phyloP scores from a whole-genome alignment of 2,329 filamentous ascomycete species.

The Pleoardoris graminearum region DNA sequence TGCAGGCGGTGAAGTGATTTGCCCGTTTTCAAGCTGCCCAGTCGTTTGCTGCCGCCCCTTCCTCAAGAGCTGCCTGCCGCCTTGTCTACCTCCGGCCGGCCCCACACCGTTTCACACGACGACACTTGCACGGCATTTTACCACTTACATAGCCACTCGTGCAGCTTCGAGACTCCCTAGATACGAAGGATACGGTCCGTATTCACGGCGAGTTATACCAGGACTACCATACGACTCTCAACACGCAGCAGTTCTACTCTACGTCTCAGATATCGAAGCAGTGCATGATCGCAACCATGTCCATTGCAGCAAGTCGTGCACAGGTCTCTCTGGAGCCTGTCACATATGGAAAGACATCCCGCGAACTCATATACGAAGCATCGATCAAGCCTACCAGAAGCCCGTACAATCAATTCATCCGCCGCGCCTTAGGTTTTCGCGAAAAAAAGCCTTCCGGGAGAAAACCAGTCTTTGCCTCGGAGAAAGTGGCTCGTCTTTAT shows the following conservation, averaged over 20 bases:
- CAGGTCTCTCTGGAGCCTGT: background rate
- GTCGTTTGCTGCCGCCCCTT: background rate
- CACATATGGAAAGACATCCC: background rate
- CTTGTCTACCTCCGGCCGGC: background rate
- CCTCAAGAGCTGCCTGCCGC: background rate
- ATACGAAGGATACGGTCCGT: too few relatives aligned
- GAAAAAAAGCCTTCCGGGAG: background rate
- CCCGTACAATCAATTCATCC: background rate
- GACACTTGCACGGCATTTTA: background rate
- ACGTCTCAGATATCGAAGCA: too few relatives aligned
- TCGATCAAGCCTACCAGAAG: background rate
- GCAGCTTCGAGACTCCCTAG: too few relatives aligned
- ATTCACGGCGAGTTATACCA: too few relatives aligned
- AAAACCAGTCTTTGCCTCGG: conserved; percentile 2
- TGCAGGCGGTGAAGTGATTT: background rate
- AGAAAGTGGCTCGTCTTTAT: background rate
- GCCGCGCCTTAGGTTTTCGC: conserved; percentile 7
- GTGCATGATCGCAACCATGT: too few relatives aligned
- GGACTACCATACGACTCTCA: too few relatives aligned
- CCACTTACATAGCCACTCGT: background rate
- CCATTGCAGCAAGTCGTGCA: background rate
- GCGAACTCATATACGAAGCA: background rate
- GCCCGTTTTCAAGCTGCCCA: background rate
- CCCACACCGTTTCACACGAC: background rate
- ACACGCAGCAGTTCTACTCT: too few relatives aligned